Evolutionary conservation across 768 basidiomycete species (phyloP), one percentile per base, ranked within the genome.

Genomic region (Lactifluus subvellereus): DNA sequence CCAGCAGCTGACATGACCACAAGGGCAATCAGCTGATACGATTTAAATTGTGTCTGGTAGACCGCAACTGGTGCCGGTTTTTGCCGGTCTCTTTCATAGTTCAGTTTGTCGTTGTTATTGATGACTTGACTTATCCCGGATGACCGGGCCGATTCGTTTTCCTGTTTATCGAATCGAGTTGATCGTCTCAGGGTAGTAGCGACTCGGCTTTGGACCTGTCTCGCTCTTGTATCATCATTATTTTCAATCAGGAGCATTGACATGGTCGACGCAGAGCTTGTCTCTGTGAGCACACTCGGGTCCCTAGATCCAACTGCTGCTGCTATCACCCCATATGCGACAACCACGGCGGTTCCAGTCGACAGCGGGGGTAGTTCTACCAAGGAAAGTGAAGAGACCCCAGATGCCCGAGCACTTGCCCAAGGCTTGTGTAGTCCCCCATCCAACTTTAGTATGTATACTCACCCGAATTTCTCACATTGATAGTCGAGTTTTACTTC

Each of bases 401-500:
- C 80, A 60, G 76, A 79, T 69, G 65, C 74, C 53, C 81, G 77
- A 57, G 84, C 83, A 1, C 77, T 77, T 59, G 79, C 78, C 67
- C 86, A 89, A 71, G 77, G 87, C 83, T 64, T 59, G 80, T 72
- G 20, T 47, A 10, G 50, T 42, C 14, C 4, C 35, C 47, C 8
- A 8, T 51, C 22, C 20, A 8, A 38, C 33, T 11, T 27, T 57
- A 27, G 3, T 32, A 13, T 14, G 13, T 14, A 57, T 20, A 22
- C 40, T 60, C 1, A 61, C 51, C 13, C 33, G 9, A 22, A 35
- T 20, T 10, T 8, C 32, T 45, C 9, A 30, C 56, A 38, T 56
- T 49, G 40, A 27, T 50, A 97, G 95, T 96, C 70, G 91, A 94
- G 72, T 98, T 97, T 75, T 97, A 98, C 79, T 94, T 98, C 75